phyloP scores from a whole-genome alignment of 768 basidiomycete genomes.

The Mrakia blollopis region DNA sequence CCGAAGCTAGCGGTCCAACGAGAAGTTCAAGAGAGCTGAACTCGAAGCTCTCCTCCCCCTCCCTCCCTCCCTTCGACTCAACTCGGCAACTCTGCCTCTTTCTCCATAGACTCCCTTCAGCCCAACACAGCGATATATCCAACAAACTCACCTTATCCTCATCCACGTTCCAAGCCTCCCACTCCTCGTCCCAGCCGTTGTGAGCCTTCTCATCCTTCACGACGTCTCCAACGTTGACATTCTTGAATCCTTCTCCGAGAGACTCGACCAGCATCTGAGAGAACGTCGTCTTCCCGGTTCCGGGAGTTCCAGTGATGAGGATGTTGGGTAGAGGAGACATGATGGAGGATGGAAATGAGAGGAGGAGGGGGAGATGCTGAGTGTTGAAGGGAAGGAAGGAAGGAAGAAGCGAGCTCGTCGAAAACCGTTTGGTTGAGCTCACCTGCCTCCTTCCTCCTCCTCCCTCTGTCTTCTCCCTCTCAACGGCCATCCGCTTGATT shows the following conservation, averaged over 20 bases:
- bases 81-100: background rate
- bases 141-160: conserved; percentile 76
- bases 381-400: too few species aligned
- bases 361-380: background rate
- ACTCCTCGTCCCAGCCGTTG: conserved; percentile 83
- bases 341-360: background rate
- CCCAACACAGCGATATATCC: background rate
- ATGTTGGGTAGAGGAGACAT: conserved; percentile 40
- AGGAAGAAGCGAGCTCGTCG: too few species aligned
- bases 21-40: background rate
- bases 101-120: background rate
- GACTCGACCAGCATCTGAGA: conserved; percentile 68
- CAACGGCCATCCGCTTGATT: too few species aligned
- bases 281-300: conserved; percentile 91
- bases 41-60: background rate
- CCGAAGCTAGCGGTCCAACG: background rate
- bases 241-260: conserved; percentile 44
- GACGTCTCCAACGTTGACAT: conserved; percentile 85
- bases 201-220: conserved; percentile 79
- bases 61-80: background rate
- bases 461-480: too few species aligned
- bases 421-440: too few species aligned
- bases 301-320: conserved; percentile 47
- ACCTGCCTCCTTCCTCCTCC: too few species aligned
- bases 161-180: conserved; percentile 89